Percentiles rank a stretch among this genome's conserved stretches.
These are phyloP conservation scores for Ophidiomyces ophidiicola DNA, from an alignment of 2,329 filamentous ascomycete genomes.

Conservation along the genomic window DNA sequence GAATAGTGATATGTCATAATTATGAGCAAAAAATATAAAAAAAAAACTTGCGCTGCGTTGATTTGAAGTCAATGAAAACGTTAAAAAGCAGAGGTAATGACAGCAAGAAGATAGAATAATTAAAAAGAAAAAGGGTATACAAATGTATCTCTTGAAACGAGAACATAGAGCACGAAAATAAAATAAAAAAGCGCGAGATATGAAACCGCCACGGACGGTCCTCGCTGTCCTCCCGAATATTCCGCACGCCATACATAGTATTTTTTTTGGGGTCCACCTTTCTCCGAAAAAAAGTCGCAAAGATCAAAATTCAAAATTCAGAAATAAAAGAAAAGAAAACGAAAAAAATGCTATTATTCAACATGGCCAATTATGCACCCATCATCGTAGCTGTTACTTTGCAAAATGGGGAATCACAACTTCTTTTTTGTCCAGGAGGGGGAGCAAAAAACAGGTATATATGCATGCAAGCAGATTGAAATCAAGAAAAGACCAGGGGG, in stretches of 20 bases:
- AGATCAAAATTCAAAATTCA: neutral
- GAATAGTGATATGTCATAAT: no score
- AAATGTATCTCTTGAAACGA: neutral
- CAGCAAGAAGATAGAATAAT: slow-evolving; percentile 3
- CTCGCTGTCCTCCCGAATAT: neutral
- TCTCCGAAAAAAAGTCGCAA: no score
- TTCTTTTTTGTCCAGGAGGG: slow-evolving; percentile 6
- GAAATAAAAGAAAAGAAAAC: slow-evolving; percentile 9
- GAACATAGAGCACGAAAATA: slow-evolving; percentile 2
- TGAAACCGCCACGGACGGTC: slow-evolving; percentile 4
- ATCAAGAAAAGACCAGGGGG: neutral
- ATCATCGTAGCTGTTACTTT: slow-evolving; percentile 1
- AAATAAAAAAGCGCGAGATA: no score
- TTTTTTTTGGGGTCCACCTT: no score
- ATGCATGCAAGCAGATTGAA: slow-evolving; percentile 1
- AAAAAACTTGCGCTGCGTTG: neutral
- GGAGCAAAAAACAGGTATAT: slow-evolving; percentile 4
- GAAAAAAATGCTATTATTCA: no score
- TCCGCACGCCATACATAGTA: slow-evolving; percentile 1
- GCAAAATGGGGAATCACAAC: slow-evolving; percentile 6
- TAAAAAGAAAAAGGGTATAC: slow-evolving; percentile 7
- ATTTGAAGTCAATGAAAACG: neutral
- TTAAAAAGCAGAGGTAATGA: slow-evolving; percentile 2
- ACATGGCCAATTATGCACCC: neutral
- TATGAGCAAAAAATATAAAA: neutral